Base-by-base conservation (phyloP, 805 yeast genomes). In the Ogataea methanolica region DNA sequence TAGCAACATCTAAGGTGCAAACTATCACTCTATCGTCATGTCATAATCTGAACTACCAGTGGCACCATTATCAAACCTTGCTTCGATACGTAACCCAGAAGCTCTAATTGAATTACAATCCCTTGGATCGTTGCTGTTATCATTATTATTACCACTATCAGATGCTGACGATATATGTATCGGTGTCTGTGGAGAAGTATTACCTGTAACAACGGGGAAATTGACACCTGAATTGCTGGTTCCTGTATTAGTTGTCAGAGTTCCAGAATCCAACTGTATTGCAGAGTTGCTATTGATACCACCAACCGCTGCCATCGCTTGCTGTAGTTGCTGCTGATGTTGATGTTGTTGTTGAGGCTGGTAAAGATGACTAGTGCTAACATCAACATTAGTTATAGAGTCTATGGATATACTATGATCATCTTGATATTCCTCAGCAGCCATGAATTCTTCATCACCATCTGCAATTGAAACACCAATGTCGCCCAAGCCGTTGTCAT, bases 391-490 rank as follows among this genome's bases (percentile, higher is more conserved):
- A 4, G 53, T 44, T 4, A 40, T 34, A n/a, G 61, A 54, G 11
- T 55, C 59, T 29, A 55, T 48, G n/a, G 59, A 55, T 3, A 60
- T 59, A 36, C 63, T 60, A 45, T 65, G 69, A 43, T 66, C 67
- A 17, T 61, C 65, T 37, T 65, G 68, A 42, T 68, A 66, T 39
- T 72, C 73, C 44, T 70, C 70, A 17, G 64, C 62, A 11, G 71
- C 72, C 68, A 66, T 67, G 41, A 66, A 67, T 11, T 50, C 62
- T 39, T 58, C 67, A 33, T 60, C 59, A 21, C 47, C 57, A 17
- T 34, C 9, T 26, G 31, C 11, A 26, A 9, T 9, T 9, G 31
- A 9, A 26, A 26, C 9, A 9, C 31, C 31, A 26, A 26, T 5
- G 9, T 26, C 31, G 9, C 31, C 31, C 31, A 66, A 67, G 8